A percentile compares a stretch with the other conserved stretches of the same genome.
Conservation (phyloP, 1,284 basidiomycete genomes). For the Cutaneotrichosporon sp. region DNA sequence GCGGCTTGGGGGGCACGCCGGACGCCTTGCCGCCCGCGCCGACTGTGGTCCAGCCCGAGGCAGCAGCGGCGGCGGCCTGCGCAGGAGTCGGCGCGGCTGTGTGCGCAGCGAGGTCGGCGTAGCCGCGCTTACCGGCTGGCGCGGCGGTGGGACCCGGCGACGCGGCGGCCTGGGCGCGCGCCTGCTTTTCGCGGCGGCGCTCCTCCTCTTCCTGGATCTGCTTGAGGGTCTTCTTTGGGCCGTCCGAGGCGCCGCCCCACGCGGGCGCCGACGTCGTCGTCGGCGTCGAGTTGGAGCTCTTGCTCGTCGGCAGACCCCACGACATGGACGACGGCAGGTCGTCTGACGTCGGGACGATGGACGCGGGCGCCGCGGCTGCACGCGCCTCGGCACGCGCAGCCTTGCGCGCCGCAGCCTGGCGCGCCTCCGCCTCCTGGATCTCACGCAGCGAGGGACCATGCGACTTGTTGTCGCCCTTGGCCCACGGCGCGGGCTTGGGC, state of each 20-base stretch:
- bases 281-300: conserved; percentile 25
- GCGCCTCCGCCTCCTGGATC: conserved; percentile 90
- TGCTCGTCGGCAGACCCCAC: conserved; percentile 48
- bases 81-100: conserved; percentile 48
- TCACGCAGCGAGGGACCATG: conserved; percentile 72
- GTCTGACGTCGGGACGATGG: conserved; percentile 27
- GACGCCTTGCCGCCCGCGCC: conserved; percentile 65
- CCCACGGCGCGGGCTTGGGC: conserved; percentile 44
- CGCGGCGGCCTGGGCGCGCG: conserved; percentile 25
- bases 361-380: conserved; percentile 45
- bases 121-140: conserved; percentile 57
- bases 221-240: conserved; percentile 87
- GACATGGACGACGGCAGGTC: conserved; percentile 41
- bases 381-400: conserved; percentile 60
- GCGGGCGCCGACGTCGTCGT: conserved; percentile 44
- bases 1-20: conserved; percentile 43
- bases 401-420: conserved; percentile 65
- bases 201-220: conserved; percentile 99
- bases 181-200: conserved; percentile 62
- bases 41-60: conserved; percentile 77
- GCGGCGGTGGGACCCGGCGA: conserved; percentile 21
- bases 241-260: conserved; percentile 43
- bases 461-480: conserved; percentile 41
- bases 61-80: conserved; percentile 53
- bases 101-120: conserved; percentile 66